Evolutionary conservation across 495 filamentous ascomycete genomes (phyloP), one percentile per base, ranked within the genome.

Genomic region (Stereocaulon alpinum): DNA sequence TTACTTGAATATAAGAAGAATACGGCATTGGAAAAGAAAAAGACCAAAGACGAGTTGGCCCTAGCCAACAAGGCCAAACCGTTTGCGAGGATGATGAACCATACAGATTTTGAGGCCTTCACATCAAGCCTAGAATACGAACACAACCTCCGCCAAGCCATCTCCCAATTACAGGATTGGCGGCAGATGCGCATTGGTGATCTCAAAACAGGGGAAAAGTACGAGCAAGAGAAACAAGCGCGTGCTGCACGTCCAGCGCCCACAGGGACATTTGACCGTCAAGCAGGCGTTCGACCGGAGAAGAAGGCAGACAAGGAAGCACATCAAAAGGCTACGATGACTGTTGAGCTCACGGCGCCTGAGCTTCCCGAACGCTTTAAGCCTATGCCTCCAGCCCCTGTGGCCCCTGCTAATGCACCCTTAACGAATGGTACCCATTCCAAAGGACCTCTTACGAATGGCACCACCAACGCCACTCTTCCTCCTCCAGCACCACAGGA

Each of bases 61-160:
- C 74, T 97, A 20, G 68, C 94, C 22, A 89, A 89, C 76, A 95
- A 94, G 68, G 86, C 87, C 34, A 99, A 99, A 67, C 93, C 93
- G 0, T 93, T 97, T 61, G 93, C 91, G 24, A 83, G 93, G 29
- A 92, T 97, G 81, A 96, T 97, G 94, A 94, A 90, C 63, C 85
- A 85, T 63, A 76, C 82, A 44, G 94, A 99, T 69, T 97, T 94
- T 67, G 86, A 93, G 40, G 81, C 86, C 22, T 86, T 96, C 64
- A 86, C 84, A 67, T 81, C 86, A 43, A 89, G 86, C 0, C 73
- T 99, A 2, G 81, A 92, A 29, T 89, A 94, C 65, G 93, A 99
- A 68, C 84, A 89, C 55, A 93, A 94, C 62, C 76, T 99, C 5
- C 84, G 94, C 12, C 82, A 93, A 68, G 94, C 94, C 4, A 93